Evolutionary conservation across 2,329 filamentous ascomycete genomes (phyloP), one percentile per base, ranked within the genome.

Genomic region (Blumeria hordei): DNA sequence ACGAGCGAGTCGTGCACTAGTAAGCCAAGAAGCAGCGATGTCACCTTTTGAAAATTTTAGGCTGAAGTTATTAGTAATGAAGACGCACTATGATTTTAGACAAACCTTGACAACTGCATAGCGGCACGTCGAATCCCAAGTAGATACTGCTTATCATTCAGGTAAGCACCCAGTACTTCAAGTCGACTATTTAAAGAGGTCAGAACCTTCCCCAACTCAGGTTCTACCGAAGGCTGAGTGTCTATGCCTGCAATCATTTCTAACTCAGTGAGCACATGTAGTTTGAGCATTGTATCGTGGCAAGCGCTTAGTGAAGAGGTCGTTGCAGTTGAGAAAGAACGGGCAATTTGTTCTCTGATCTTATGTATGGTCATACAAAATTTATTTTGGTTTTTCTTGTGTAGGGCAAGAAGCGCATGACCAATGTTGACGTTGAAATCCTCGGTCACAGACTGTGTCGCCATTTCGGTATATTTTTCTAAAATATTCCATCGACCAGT

Each of bases 111-210:
- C 56, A 93, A 67, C 60, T 88, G 80, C 86, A 98, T 94, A 0
- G 83, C 78, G 28, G 92, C 90, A 60, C 92, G 77, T 56, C 88
- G 79, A 43, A 96, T 74, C 0, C 88, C 85, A 33, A 99, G 72
- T 9, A 98, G 69, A 64, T 94, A 96, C 65, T 95, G 90, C 66
- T 98, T 98, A 65, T 98, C 88, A 54, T 81, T 78, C 39, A 88
- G 81, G 62, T 92, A 94, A 1, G 88, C 85, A 0, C 93, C 92
- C 2, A 98, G 72, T 1, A 93, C 75, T 60, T 88, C 85, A n/a
- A 98, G 70, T n/a, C 92, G 80, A 49, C 83, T 78, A 58, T 83
- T 75, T 5, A 95, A 66, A 21, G 74, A 73, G 53, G 74, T 71
- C 6, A 83, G 65, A 51, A 69, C 67, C 44, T 67, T 67, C 54